Evolutionary conservation across 306 rosid genomes (phyloP), one percentile per base, ranked within the genome.

Genomic region (Rosa lucieae): DNA sequence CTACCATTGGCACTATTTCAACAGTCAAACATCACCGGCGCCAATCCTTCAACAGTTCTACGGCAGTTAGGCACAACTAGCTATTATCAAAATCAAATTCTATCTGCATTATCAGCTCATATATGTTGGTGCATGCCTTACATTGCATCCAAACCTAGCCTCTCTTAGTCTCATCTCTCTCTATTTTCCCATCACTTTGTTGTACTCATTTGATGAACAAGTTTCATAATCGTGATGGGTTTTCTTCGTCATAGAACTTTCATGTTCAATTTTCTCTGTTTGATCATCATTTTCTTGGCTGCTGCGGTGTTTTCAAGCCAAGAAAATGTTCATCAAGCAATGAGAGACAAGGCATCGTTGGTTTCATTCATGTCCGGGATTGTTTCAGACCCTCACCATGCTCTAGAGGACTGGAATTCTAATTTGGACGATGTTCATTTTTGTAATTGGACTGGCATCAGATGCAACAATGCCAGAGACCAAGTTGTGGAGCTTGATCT

Each of bases 371-470:
- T 80, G 91, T 70, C 84, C 69, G 82, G 89, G 65, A 89, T 92
- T 79, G 84, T 79, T 79, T 95, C 90, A 0, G 99, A 95, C 87
- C 94, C 94, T 0, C 72, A 82, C 48, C 87, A 82, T 13, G 39
- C 75, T 74, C 82, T 95, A 44, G 77, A 78, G 74, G 87, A 81
- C 67, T 95, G 97, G 99, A 89, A 83, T 65, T 14, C 70, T 6
- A 32, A 35, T 75, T 71, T 65, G 0, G 40, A 63, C 71, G 47
- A 40, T 15, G 63, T 81, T 81, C 92, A 85, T 78, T 85, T 91
- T n/a, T 95, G 98, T 75, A 80, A 82, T 43, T 95, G 96, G 99
- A 76, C 82, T 18, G 94, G 99, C 5, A 76, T 95, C 11, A 89
- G 74, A n/a, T 95, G 98, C 90, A 93, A 82, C 83, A 87, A 86